Evolutionary conservation across 495 filamentous ascomycete species (phyloP), one percentile per base, ranked within the genome.

Genomic region (Lasiosphaeria hispida): DNA sequence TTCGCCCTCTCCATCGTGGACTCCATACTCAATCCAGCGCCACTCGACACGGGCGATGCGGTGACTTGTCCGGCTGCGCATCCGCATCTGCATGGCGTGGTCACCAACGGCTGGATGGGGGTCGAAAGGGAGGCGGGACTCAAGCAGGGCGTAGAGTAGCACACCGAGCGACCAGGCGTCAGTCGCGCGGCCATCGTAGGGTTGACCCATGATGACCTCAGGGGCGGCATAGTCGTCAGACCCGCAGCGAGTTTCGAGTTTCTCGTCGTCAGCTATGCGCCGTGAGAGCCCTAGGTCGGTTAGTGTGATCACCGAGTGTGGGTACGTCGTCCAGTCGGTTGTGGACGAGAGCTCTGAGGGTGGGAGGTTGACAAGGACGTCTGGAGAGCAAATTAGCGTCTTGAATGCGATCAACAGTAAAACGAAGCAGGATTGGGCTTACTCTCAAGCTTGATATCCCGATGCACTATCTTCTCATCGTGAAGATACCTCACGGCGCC

Each of bases 401-500:
- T 35, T 6, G 36, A 14, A 52, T 23, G 36, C 55, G 9, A 4
- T 52, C 36, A 33, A 53, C 10, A 40, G 56, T 47, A 37, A 44
- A 15, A 11, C 7, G 36, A 52, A 59, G 53, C 2, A 30, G 2
- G 23, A 30, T 30, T 52, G 42, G 60, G 52, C 88, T 74, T 79
- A 96, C 92, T 98, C 75, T 98, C 94, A 48, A 98, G 84, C 72
- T 98, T 98, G 67, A 98, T 95, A 72, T 98, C 94, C 23, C 94
- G 85, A 67, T 98, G 94, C 41, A 96, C 93, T 61, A 98, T 96
- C 63, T 82, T 88, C 64, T 89, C 70, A 33, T 78, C 76, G 72
- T 98, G 94, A 34, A 98, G 77, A 78, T 97, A 96, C 19, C 80
- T 81, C 34, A 96, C 85, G 2, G 95, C 95, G 56, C 81, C 81